Conservation (phyloP, 106 monocot genomes). For the Cymbidium sinense region DNA sequence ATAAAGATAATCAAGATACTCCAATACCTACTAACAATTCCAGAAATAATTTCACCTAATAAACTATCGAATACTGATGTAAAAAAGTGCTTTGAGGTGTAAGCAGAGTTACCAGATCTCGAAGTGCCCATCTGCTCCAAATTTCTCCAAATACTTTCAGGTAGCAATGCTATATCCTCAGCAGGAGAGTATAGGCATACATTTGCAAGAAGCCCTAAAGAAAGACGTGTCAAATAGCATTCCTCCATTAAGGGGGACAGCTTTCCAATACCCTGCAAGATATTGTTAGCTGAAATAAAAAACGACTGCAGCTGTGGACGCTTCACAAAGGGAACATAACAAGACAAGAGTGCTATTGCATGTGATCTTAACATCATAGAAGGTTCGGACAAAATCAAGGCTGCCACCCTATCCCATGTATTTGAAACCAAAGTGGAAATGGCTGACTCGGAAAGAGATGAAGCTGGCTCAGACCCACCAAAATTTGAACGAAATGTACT, state of each 20-base stretch:
- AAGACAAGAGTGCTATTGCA: conserved; percentile 68
- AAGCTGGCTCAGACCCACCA: conserved; percentile 12
- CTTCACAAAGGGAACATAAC: conserved; percentile 61
- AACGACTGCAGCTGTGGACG: conserved; percentile 62
- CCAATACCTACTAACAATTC: not conserved
- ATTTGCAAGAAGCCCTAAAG: conserved; percentile 66
- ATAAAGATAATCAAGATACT: not conserved
- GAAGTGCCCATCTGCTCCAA: conserved; percentile 56
- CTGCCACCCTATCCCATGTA: conserved; percentile 78
- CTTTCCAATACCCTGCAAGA: conserved; percentile 38
- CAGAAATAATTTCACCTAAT: not conserved
- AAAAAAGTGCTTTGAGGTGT: not conserved
- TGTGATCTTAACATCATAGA: conserved; percentile 56
- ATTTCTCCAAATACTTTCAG: conserved; percentile 77
- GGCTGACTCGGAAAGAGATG: conserved; percentile 23
- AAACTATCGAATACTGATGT: not conserved
- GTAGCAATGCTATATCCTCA: conserved; percentile 80
- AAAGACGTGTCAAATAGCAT: conserved; percentile 46
- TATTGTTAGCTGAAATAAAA: conserved; percentile 45
- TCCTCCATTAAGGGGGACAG: conserved; percentile 29
- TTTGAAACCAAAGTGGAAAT: conserved; percentile 41
- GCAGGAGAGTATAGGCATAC: conserved; percentile 71
- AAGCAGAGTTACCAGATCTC: conserved; percentile 39
- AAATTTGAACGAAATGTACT: conserved; percentile 19
- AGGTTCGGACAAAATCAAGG: conserved; percentile 60